A percentile compares a stretch with the other conserved stretches of the same genome.
phyloP scores from a whole-genome alignment of 306 rosid genomes.

The Prunus fruticosa region DNA sequence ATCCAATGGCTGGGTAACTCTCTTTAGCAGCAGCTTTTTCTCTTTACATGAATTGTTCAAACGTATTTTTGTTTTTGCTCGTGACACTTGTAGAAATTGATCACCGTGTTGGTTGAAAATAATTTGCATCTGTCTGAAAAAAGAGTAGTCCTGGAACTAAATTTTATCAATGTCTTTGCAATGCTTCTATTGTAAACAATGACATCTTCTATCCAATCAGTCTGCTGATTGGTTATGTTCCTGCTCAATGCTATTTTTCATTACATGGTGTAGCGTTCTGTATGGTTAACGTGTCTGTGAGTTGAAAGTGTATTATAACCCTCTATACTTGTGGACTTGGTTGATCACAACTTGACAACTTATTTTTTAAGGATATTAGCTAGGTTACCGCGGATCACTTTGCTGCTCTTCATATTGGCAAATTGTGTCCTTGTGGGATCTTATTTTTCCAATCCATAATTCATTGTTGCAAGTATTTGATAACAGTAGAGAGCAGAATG shows the following conservation, averaged over 20 bases:
- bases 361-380: background rate
- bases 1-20: slow-evolving; percentile 77
- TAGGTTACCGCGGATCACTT: background rate
- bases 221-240: slow-evolving; percentile 9
- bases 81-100: slow-evolving; percentile 31
- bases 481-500: too few relatives aligned
- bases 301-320: background rate
- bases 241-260: background rate
- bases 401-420: background rate
- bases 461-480: too few relatives aligned
- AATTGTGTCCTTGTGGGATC: background rate
- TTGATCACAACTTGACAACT: background rate
- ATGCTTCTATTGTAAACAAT: slow-evolving; percentile 4
- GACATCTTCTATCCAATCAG: background rate
- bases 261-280: background rate
- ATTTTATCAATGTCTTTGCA: background rate
- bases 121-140: slow-evolving; percentile 39
- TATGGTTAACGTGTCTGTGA: background rate
- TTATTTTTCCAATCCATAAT: background rate
- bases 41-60: slow-evolving; percentile 7
- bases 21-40: background rate
- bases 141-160: slow-evolving; percentile 28
- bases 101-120: slow-evolving; percentile 37
- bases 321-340: background rate
- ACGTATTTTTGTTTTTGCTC: slow-evolving; percentile 16